A percentile compares a stretch with the other conserved stretches of the same genome.
phyloP scores from a whole-genome alignment of 768 basidiomycete genomes.

The Boletus eberwhitei region DNA sequence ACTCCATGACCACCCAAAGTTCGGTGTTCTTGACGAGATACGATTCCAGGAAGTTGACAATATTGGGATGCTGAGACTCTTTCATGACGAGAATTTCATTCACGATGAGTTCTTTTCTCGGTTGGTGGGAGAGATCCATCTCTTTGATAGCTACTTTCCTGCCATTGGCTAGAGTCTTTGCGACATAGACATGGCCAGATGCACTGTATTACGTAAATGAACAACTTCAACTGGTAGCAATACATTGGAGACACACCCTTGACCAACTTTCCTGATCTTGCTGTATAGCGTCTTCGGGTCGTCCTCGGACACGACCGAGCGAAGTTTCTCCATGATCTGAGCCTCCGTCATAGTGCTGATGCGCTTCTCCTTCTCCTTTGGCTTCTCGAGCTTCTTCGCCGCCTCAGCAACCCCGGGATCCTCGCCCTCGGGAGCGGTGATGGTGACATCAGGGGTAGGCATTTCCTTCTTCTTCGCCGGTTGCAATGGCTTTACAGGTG shows the following conservation, averaged over 20 bases:
- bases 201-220: conserved; percentile 52
- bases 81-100: conserved; percentile 99
- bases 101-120: conserved; percentile 95
- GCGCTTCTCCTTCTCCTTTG: conserved; percentile 66
- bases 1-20: conserved; percentile 98
- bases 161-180: conserved; percentile 79
- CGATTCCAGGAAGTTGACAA: conserved; percentile 92
- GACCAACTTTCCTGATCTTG: conserved; percentile 98
- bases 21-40: conserved; percentile 87
- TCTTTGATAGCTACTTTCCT: conserved; percentile 97
- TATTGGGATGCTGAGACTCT: conserved; percentile 95
- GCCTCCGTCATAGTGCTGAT: conserved; percentile 96
- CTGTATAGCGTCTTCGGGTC: conserved; percentile 90
- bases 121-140: conserved; percentile 94
- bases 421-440: conserved; percentile 46
- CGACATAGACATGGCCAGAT: conserved; percentile 96
- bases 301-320: conserved; percentile 79
- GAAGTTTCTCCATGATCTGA: conserved; percentile 97
- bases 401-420: conserved; percentile 61
- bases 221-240: not conserved
- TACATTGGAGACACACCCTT: conserved; percentile 66
- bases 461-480: conserved; percentile 58
- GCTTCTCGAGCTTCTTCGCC: conserved; percentile 61
- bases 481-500: conserved; percentile 73
- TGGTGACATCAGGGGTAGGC: conserved; percentile 43